Base-by-base conservation (phyloP, 768 basidiomycete species). In the Tricholoma terreum region DNA sequence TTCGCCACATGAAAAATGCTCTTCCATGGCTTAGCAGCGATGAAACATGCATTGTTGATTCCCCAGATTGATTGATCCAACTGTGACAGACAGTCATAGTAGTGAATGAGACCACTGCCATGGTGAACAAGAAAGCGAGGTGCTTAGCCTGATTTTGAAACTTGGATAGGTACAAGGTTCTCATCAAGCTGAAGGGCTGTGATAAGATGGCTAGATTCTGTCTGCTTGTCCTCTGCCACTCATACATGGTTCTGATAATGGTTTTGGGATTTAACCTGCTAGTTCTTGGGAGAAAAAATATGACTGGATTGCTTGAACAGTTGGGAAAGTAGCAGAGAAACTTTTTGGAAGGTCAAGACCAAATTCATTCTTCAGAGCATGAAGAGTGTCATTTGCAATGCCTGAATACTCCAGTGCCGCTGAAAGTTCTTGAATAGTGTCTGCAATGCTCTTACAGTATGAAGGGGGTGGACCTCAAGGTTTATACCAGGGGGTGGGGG, bases 101-200 rank as follows among this genome's bases (percentile, higher is more conserved):
- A 81, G 33, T 72, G 73, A n/a, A 79, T 71, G 10, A 87, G 67
- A 0, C 89, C 89, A 60, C 85, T 87, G 4, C 89, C 89, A 59
- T 90, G 89, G 61, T 91, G 88, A 9, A 91, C 74, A 21, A 91
- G 77, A 55, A 88, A 79, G 3, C 90, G 74, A 0, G 83, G 87
- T 0, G 67, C 53, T 3, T 48, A 56, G 11, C 52, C 24, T 8
- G 67, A 58, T 2, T 56, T 38, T 0, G 71, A 61, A 30, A 60
- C 64, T 56, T 82, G 85, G 38, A 84, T 63, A 19, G 66, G 61
- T 15, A 74, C 58, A 0, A 76, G 72, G 6, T 65, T 60, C 4
- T 56, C 62, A n/a, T 74, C 69, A 2, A 72, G 66, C 19, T 55
- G 59, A 14, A 70, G 55, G 34, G 61, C 50, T 50, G 52, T 60